These are phyloP conservation scores for Clavispora asparagi DNA, from an alignment of 805 yeast species.

Conservation along the genomic window DNA sequence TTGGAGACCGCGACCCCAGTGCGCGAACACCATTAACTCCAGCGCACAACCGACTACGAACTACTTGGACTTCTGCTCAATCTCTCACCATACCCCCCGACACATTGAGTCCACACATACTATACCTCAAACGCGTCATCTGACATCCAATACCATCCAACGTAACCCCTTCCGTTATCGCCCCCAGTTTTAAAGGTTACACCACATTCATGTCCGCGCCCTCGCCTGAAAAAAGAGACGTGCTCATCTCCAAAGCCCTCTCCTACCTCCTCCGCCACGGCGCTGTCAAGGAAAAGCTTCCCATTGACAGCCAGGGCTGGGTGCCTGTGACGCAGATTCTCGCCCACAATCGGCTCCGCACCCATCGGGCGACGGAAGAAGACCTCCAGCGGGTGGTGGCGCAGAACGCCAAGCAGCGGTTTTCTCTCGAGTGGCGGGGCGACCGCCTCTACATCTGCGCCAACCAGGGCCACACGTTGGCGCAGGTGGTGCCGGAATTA, in stretches of 20 bases:
- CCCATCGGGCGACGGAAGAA: constrained; percentile 46
- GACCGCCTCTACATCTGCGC: constrained; percentile 58
- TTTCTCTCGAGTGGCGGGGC: constrained; percentile 37
- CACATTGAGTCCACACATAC: too few relatives aligned
- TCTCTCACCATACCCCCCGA: too few relatives aligned
- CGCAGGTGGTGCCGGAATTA: constrained; percentile 39
- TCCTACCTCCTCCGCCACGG: constrained; percentile 83
- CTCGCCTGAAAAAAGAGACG: constrained; percentile 32
- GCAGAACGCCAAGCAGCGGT: constrained; percentile 67
- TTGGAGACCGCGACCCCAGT: too few relatives aligned
- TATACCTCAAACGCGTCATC: too few relatives aligned
- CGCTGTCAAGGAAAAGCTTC: constrained; percentile 62
- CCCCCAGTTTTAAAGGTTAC: too few relatives aligned
- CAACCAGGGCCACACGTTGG: constrained; percentile 85
- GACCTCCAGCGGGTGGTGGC: constrained; percentile 61
- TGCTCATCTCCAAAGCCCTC: constrained; percentile 64
- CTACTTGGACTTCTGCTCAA: too few relatives aligned
- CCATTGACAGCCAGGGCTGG: constrained; percentile 66
- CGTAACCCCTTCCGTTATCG: too few relatives aligned
- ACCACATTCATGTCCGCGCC: constrained; percentile 8
- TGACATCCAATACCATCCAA: too few relatives aligned
- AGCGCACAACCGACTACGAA: too few relatives aligned
- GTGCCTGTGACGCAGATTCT: constrained; percentile 51
- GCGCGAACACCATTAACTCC: too few relatives aligned
- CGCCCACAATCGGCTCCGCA: constrained; percentile 51